Evolutionary conservation across 192 early-diverging fungal genomes (phyloP), one percentile per base, ranked within the genome.

Genomic region (Coemansia umbellata): DNA sequence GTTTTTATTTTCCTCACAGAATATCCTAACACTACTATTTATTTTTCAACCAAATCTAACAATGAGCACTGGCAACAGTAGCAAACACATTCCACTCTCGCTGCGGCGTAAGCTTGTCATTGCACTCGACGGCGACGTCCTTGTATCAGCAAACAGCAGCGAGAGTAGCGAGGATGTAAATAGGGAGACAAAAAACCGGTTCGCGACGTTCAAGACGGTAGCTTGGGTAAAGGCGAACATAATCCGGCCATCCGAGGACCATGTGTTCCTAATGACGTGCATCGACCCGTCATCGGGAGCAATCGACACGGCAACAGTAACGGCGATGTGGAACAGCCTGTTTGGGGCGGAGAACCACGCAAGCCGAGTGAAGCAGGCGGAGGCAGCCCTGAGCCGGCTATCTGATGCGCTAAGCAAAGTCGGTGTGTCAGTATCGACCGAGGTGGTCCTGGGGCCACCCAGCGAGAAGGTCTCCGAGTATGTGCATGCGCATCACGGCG

Each of bases 151-250:
- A 1, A n/a, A n/a, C 24, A 19, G 8, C 13, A 14, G 4, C 14
- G 43, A 45, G 13, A 40, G 32, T 1, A 49, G 35, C 19, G 45
- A 44, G 13, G 47, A 55, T 2, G 39, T 37, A 5, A 24, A 15
- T n/a, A 27, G 35, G 32, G 22, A n/a, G 8, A 43, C 51, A 10
- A n/a, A 23, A 21, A 45, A 50, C 17, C 48, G 67, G 28, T 69
- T 58, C 40, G 28, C 53, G 3, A 23, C 52, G 8, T 68, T 69
- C 53, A 76, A 76, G 31, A 65, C 67, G 8, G 48, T 76, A 0
- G 73, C 73, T 0, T 76, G 73, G 73, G 52, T 43, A 36, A 76
- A 76, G 19, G 67, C 66, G 13, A 76, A 76, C 37, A 15, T 76
- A 10, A 31, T 76, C 4, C 66, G 73, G 2, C 5, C 60, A 0